Percentiles rank a stretch among this genome's conserved stretches.
Evolutionary conservation across 192 early-diverging fungal species (phyloP).

Genomic region (Chytriomyces sp.): DNA sequence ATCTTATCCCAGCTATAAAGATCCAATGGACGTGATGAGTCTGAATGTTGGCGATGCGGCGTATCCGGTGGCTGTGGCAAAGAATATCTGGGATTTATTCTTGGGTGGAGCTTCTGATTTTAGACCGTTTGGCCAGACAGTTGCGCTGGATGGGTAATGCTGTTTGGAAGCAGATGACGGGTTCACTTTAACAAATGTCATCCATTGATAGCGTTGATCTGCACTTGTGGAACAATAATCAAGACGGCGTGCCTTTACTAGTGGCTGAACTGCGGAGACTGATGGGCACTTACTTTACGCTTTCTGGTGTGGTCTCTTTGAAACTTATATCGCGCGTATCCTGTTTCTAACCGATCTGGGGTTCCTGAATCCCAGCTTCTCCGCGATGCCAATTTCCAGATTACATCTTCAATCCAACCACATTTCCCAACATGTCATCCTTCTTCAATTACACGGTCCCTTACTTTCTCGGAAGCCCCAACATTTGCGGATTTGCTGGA

Average conservation of each 20-base stretch:
- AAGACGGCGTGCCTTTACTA: slow-evolving; percentile 3
- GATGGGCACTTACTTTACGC: slow-evolving; percentile 19
- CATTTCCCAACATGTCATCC: not conserved
- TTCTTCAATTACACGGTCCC: slow-evolving; percentile 35
- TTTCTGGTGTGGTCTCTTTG: not conserved
- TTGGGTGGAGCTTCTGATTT: slow-evolving; percentile 62
- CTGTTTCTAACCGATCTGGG: not conserved
- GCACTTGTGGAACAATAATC: slow-evolving; percentile 41
- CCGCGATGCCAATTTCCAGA: slow-evolving; percentile 39
- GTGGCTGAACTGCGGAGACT: slow-evolving; percentile 10
- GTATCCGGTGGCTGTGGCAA: slow-evolving; percentile 54
- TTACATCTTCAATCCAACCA: slow-evolving; percentile 16
- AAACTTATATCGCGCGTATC: not conserved
- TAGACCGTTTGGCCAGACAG: slow-evolving; percentile 72
- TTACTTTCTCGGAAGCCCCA: slow-evolving; percentile 33
- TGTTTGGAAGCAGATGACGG: not conserved
- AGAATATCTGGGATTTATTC: slow-evolving; percentile 76
- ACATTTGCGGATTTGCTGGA: slow-evolving; percentile 38
- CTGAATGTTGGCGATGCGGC: slow-evolving; percentile 57
- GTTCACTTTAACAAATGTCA: not conserved
- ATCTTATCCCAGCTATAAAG: slow-evolving; percentile 9
- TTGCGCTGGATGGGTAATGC: slow-evolving; percentile 62
- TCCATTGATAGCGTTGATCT: slow-evolving; percentile 35
- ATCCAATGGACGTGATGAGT: slow-evolving; percentile 51
- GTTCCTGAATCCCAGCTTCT: slow-evolving; percentile 5